Base-by-base conservation (phyloP, 2,329 filamentous ascomycete species). In the Epichloe glyceriae region DNA sequence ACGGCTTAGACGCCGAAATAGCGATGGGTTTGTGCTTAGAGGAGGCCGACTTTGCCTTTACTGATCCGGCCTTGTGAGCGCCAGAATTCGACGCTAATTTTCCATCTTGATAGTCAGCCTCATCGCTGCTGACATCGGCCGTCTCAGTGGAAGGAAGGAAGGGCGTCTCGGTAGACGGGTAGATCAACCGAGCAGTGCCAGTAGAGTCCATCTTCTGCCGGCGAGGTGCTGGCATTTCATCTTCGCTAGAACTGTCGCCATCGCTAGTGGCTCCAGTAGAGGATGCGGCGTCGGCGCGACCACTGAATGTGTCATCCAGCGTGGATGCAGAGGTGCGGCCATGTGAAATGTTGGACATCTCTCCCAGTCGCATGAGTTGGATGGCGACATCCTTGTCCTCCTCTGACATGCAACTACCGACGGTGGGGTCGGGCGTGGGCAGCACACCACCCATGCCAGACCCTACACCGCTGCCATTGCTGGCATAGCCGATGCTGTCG, bases 401-500 rank as follows among this genome's bases (percentile, higher is more conserved):
- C 64, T 98, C 93, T 14, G 91, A 97, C 67, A 98, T 91, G 67
- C 88, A 94, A 69, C 91, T 97, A 50, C 88, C 88, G 59, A 97
- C 86, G 12, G 93, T 98, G n/a, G 91, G 91, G 61, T 97, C 93
- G 26, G 93, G 93, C 2, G 93, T 98, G 19, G 90, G 90, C 56
- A 96, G 73, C 58, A 94, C 47, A 49, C 47, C 79, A 50, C 83
- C 65, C 63, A 68, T 62, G 45, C 59, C 64, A 39, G 54, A 60
- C 39, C 50, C 52, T 8, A 59, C 53, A 48, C 65, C 58, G 46
- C 70, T 66, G 56, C 71, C 68, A 56, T 64, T 66, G 56, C 70
- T 68, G 37, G 75, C 71, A 56, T 79, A 78, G 52, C 73, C 75
- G 54, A 79, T 74, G 61, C 80, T 82, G 50, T 79, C 78, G 52